phyloP scores from a whole-genome alignment of 306 rosid species.

The Vigna unguiculata region DNA sequence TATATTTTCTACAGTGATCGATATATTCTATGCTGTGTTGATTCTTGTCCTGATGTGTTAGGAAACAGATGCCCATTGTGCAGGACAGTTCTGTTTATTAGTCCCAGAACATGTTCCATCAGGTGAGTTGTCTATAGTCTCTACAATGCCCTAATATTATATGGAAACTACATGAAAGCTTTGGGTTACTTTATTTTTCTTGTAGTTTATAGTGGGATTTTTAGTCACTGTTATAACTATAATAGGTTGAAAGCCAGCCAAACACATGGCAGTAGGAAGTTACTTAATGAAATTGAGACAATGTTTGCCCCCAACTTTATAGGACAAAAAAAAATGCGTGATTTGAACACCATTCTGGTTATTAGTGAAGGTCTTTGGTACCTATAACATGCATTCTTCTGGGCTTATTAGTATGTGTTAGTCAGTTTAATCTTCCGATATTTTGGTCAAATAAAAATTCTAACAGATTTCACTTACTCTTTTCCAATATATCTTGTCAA shows the following conservation, averaged over 20 bases:
- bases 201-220: conserved; percentile 33
- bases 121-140: conserved; percentile 62
- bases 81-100: conserved; percentile 92
- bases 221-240: conserved; percentile 31
- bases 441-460: conserved; percentile 29
- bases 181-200: conserved; percentile 27
- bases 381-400: conserved; percentile 24
- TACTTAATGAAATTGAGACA: conserved; percentile 32
- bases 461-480: conserved; percentile 11
- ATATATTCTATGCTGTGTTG: conserved; percentile 41
- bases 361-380: conserved; percentile 11
- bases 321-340: conserved; percentile 23
- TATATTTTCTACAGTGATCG: conserved; percentile 28
- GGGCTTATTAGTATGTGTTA: conserved; percentile 7
- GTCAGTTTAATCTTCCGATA: conserved; percentile 33
- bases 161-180: conserved; percentile 25
- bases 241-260: conserved; percentile 24
- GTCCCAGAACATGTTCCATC: conserved; percentile 83
- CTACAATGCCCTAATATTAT: conserved; percentile 24
- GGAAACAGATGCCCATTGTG: conserved; percentile 99
- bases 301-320: conserved; percentile 27
- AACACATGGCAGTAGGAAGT: conserved; percentile 28
- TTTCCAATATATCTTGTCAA: conserved; percentile 36
- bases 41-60: conserved; percentile 53
- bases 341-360: conserved; percentile 19